Percentiles rank a stretch among this genome's conserved stretches.
Evolutionary conservation across 106 monocot species (phyloP).

Genomic region (Phalaenopsis equestris): DNA sequence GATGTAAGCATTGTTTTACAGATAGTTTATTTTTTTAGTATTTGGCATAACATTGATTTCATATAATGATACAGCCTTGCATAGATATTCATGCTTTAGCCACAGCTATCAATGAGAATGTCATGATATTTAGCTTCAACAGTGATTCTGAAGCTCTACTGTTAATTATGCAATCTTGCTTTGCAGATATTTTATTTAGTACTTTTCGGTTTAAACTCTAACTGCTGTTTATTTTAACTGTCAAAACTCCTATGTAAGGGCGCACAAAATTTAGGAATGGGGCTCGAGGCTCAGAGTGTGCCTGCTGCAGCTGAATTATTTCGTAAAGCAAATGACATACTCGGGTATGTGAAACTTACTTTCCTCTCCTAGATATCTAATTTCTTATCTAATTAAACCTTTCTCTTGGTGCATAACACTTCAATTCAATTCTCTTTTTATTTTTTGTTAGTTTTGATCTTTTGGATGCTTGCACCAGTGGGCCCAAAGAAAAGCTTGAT

Average conservation of each 20-base stretch:
- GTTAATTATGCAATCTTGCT: background rate
- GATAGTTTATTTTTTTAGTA: background rate
- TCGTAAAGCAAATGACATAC: conserved; percentile 77
- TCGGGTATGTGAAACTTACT: conserved; percentile 44
- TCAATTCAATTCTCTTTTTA: background rate
- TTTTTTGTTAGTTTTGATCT: conserved; percentile 56
- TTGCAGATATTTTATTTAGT: background rate
- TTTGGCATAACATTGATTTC: background rate
- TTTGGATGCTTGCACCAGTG: conserved; percentile 79
- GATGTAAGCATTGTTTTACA: background rate
- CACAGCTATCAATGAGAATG: background rate
- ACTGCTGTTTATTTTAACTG: background rate
- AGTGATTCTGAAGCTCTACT: background rate
- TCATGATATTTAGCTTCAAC: background rate
- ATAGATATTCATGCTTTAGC: background rate
- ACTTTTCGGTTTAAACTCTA: background rate
- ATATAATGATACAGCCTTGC: background rate
- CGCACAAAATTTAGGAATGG: conserved; percentile 92
- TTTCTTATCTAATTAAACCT: background rate
- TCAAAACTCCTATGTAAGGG: conserved; percentile 37
- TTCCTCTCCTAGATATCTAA: background rate
- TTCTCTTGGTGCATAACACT: background rate
- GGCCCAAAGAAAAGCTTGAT: conserved; percentile 94
- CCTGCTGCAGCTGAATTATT: conserved; percentile 76
- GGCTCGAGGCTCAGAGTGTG: conserved; percentile 57